Evolutionary conservation across 1,139 yeast genomes (phyloP).

Genomic region (Yamadazyma atlantica): DNA sequence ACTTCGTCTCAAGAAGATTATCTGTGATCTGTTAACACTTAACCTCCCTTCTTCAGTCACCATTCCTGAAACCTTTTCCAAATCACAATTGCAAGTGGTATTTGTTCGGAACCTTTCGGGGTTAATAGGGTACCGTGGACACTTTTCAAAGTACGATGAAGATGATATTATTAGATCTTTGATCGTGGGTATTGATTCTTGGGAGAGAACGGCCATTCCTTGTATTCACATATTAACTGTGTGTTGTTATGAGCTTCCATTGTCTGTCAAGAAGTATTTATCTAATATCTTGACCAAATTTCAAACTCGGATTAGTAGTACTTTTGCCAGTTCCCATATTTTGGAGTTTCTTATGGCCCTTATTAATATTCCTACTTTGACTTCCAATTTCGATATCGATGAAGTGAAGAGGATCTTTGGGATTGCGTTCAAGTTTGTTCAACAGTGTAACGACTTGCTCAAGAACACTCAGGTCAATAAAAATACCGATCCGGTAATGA

Average conservation of each 20-base stretch:
- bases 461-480: constrained; percentile 19
- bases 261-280: constrained; percentile 67
- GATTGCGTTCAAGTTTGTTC: constrained; percentile 77
- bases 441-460: constrained; percentile 58
- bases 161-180: constrained; percentile 69
- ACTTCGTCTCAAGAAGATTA: constrained; percentile 41
- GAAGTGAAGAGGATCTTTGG: constrained; percentile 82
- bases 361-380: constrained; percentile 64
- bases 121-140: constrained; percentile 62
- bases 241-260: constrained; percentile 79
- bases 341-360: constrained; percentile 71
- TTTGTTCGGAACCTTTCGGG: constrained; percentile 66
- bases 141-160: constrained; percentile 60
- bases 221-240: constrained; percentile 73
- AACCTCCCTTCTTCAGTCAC: constrained; percentile 44
- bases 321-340: constrained; percentile 70
- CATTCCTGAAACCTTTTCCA: constrained; percentile 49
- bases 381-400: constrained; percentile 71
- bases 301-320: constrained; percentile 72
- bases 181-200: constrained; percentile 63
- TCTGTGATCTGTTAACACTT: constrained; percentile 63
- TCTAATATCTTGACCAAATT: constrained; percentile 65
- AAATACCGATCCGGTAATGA: constrained; percentile 5
- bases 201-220: constrained; percentile 80
- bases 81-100: constrained; percentile 67